Base-by-base conservation (phyloP, 768 basidiomycete species). In the Leccinellum albellum region DNA sequence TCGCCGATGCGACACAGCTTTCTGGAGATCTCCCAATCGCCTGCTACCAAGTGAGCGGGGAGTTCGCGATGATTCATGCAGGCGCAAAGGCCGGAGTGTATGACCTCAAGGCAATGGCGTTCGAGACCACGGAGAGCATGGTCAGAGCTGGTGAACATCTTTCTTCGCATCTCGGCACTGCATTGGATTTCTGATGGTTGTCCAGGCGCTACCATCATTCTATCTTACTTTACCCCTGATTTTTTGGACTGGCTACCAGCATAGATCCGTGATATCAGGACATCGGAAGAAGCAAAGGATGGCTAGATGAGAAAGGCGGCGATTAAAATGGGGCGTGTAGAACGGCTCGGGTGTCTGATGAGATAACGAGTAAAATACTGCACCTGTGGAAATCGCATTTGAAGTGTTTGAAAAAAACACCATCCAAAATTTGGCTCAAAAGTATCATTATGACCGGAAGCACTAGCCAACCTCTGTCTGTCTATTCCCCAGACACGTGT, bases 1-100 rank as follows among this genome's bases (percentile, higher is more conserved):
- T 99, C 63, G 82, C 89, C 31, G 93, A 97, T 66, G 93, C 92
- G 15, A 83, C 87, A 4, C 74, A 85, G 62, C 80, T 97, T 44
- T 87, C 91, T 6, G 84, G 84, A 0, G 86, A 96, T 68, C 88
- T 91, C 65, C 96, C 96, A 2, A 79, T 97, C n/a, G 97, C 97
- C 1, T 93, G 91, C 66, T 99, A 98, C 73, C 91, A 95, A 74
- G 97, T 99, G 50, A 94, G 92, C 55, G 97, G 97, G 3, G 97
- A 98, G 73, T 98, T 90, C 62, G 94, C 96, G 10, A 98, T 98
- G 97, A 78, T 99, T 29, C 88, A 89, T 54, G 96, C 97, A 0
- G 97, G 95, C 33, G 97, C 97, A 9, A 77, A 79, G 4, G 92
- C 93, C 3, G 96, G 96, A 12, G 89, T 98, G n/a, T 98, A 96